Evolutionary conservation across 208 protist species (phyloP), one percentile per base, ranked within the genome.

Genomic region (Crithidia acanthocephali): DNA sequence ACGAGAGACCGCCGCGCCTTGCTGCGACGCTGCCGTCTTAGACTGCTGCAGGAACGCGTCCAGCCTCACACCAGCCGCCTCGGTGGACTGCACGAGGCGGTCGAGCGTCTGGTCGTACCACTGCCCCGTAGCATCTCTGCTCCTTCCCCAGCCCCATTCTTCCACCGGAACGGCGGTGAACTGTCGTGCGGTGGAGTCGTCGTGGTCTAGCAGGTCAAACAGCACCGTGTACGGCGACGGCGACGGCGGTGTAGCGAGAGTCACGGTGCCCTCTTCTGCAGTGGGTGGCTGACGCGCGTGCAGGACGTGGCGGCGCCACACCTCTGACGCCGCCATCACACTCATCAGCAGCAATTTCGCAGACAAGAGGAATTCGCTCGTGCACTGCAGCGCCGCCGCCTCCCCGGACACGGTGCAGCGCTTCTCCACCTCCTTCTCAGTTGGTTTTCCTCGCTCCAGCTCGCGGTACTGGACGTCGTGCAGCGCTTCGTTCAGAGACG

Each of bases 381-480:
- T 55, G 16, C 56, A 40, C 4, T 63, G 67, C 42, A 83, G 11
- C 22, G 51, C 62, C 4, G 33, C 59, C 0, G 47, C 52, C 18
- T 79, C 58, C 16, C 56, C 16, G 27, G 48, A 32, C 35, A 3
- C 44, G 16, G 44, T n/a, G 30, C 16, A 10, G 51, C 11, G 44
- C 15, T 5, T 22, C 0, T 28, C 27, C 48, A 27, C 7, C 27
- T 55, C 10, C 48, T 37, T 28, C 40, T 58, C 35, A 20, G 47
- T 33, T 5, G 42, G 25, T 15, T 56, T 66, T 4, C 35, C 55
- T 23, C 50, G 53, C 52, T 85, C 74, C 27, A 87, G 61, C 35
- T 81, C 78, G n/a, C 81, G 79, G 52, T 83, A 68, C 58, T 92
- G 82, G 15, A 86, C 79, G 59, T 87, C 82, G 50, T 77, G 81